Evolutionary conservation across 2,329 filamentous ascomycete species (phyloP).

Genomic region (Sphaerulina vaccinii): DNA sequence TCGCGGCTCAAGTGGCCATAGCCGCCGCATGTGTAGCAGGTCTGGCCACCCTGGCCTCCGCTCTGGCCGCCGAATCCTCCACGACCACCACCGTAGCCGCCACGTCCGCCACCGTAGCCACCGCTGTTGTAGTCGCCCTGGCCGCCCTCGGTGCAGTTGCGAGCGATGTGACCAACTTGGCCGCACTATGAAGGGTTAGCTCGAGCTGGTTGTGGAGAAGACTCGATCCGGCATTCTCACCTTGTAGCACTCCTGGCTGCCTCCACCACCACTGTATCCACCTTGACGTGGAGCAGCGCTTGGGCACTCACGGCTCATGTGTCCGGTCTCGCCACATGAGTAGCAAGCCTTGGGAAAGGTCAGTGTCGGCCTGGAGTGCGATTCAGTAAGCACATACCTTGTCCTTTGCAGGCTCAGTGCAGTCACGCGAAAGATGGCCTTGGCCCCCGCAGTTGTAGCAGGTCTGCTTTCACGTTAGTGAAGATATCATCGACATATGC

Average conservation of each 20-base stretch:
- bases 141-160: conserved; percentile 73
- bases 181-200: conserved; percentile 86
- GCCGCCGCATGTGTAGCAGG: conserved; percentile 97
- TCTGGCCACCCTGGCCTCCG: conserved; percentile 57
- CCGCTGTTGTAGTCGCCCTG: conserved; percentile 46
- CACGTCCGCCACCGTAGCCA: conserved; percentile 46
- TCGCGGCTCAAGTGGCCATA: conserved; percentile 87
- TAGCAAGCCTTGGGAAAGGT: conserved; percentile 41
- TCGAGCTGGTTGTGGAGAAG: conserved; percentile 46
- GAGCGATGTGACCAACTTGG: conserved; percentile 92
- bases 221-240: conserved; percentile 1
- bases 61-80: conserved; percentile 44
- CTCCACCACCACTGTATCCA: conserved; percentile 48
- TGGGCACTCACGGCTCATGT: conserved; percentile 85
- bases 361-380: conserved; percentile 30
- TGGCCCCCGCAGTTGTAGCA: conserved; percentile 51
- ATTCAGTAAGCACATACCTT: conserved; percentile 53
- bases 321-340: conserved; percentile 76
- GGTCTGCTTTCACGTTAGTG: conserved; percentile 35
- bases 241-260: conserved; percentile 48
- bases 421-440: conserved; percentile 70
- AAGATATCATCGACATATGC: conserved; percentile 31
- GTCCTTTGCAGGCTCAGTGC: conserved; percentile 85
- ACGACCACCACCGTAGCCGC: conserved; percentile 41
- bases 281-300: conserved; percentile 48